Conservation (phyloP, 2,329 filamentous ascomycete species). For the Paraconiothyrium brasiliense region DNA sequence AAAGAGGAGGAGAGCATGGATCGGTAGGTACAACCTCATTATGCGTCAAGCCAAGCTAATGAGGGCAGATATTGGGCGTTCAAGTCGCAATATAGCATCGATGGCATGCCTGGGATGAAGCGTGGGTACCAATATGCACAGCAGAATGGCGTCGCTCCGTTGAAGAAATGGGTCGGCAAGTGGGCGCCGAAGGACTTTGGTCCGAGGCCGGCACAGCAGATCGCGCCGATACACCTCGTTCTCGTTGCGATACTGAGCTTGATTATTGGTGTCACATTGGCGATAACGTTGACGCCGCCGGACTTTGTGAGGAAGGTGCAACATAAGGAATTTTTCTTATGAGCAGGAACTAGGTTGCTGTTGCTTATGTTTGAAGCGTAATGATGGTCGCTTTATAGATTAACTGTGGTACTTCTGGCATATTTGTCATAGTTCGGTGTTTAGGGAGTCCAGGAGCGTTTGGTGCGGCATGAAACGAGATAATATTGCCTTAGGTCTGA, state of each 20-base stretch:
- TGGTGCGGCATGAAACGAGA: too few relatives aligned
- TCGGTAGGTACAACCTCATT: conserved; percentile 28
- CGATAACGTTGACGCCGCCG: conserved; percentile 35
- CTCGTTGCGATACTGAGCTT: conserved; percentile 42
- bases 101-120: conserved; percentile 57
- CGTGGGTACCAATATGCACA: conserved; percentile 49
- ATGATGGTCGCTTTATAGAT: neutral
- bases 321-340: conserved; percentile 32
- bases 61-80: conserved; percentile 55
- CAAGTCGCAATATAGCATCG: conserved; percentile 55
- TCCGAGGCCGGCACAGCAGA: conserved; percentile 16
- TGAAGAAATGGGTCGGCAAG: conserved; percentile 56
- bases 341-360: neutral
- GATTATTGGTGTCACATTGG: conserved; percentile 39
- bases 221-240: conserved; percentile 30
- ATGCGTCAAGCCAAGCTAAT: conserved; percentile 14
- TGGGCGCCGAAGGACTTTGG: conserved; percentile 34
- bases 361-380: neutral
- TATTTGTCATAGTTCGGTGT: neutral
- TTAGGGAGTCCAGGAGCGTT: neutral
- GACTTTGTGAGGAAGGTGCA: conserved; percentile 34
- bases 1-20: conserved; percentile 54
- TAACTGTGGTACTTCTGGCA: neutral
- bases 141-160: conserved; percentile 48
- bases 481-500: too few relatives aligned